phyloP scores from a whole-genome alignment of 2,329 filamentous ascomycete species.

The Colletotrichum chlorophyti region DNA sequence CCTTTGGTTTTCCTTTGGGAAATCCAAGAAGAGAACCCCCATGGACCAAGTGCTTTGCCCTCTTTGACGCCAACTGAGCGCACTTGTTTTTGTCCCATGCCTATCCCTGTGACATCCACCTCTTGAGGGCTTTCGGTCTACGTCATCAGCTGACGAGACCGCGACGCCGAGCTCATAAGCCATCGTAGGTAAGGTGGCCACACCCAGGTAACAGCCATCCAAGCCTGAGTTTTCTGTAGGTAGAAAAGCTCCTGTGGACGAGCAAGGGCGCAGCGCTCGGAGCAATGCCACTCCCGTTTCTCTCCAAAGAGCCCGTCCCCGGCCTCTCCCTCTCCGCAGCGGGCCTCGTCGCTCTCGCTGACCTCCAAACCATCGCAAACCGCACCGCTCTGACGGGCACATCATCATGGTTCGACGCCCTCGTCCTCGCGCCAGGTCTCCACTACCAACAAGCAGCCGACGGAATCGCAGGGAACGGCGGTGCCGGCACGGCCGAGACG shows the following conservation, averaged over 20 bases:
- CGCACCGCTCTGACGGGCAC: constrained; percentile 64
- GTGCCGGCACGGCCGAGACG: constrained; percentile 47
- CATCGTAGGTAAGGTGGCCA: background rate
- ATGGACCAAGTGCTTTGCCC: background rate
- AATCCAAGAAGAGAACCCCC: background rate
- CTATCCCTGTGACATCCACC: background rate
- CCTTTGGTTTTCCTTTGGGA: too few relatives aligned
- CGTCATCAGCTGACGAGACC: background rate
- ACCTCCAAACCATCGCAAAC: constrained; percentile 61
- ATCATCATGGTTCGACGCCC: constrained; percentile 60
- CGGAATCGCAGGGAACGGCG: constrained; percentile 46
- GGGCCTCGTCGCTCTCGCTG: constrained; percentile 65
- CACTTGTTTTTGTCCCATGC: background rate
- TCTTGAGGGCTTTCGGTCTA: background rate
- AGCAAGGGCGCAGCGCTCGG: background rate
- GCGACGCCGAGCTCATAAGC: background rate
- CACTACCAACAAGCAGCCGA: constrained; percentile 67
- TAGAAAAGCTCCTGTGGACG: background rate
- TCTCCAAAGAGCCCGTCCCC: constrained; percentile 53
- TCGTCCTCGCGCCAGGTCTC: constrained; percentile 65
- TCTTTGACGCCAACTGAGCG: background rate
- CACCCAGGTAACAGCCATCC: too few relatives aligned
- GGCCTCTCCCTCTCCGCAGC: constrained; percentile 54
- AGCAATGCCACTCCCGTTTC: constrained; percentile 43
- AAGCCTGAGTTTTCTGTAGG: too few relatives aligned